phyloP scores from a whole-genome alignment of 805 yeast genomes.

The Schwanniomyces occidentalis region DNA sequence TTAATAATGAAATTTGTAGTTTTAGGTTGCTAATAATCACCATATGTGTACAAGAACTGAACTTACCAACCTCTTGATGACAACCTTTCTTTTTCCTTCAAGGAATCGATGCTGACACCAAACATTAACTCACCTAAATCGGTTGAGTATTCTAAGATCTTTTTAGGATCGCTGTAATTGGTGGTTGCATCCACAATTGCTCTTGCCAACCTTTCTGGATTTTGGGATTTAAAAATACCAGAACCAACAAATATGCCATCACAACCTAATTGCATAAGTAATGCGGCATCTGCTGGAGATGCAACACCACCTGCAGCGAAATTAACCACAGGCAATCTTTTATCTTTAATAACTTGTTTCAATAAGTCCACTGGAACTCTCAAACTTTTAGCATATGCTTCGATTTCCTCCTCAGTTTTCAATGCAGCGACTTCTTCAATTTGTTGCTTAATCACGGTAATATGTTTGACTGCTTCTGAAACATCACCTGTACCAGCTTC shows the following conservation, averaged over 20 bases:
- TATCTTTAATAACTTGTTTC: conserved; percentile 45
- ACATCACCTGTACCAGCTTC: conserved; percentile 91
- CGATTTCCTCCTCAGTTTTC: conserved; percentile 46
- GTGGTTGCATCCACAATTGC: conserved; percentile 84
- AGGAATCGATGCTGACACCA: conserved; percentile 60
- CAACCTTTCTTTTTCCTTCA: conserved; percentile 46
- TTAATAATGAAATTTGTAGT: too few relatives aligned
- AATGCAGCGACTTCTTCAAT: conserved; percentile 46
- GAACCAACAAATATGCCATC: conserved; percentile 45
- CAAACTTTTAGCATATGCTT: conserved; percentile 51
- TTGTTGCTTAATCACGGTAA: conserved; percentile 57
- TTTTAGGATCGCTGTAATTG: conserved; percentile 59
- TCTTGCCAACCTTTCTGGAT: conserved; percentile 70
- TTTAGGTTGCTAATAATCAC: too few relatives aligned
- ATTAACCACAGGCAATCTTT: conserved; percentile 74
- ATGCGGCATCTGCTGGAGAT: conserved; percentile 84
- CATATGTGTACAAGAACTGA: not conserved
- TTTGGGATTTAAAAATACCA: conserved; percentile 72
- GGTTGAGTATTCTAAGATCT: conserved; percentile 63
- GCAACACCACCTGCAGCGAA: conserved; percentile 91
- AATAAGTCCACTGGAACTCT: conserved; percentile 62
- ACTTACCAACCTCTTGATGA: conserved; percentile 55
- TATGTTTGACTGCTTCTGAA: conserved; percentile 78
- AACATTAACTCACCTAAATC: conserved; percentile 77
- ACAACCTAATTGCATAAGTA: conserved; percentile 55